phyloP scores from a whole-genome alignment of 1,284 basidiomycete genomes.

The Fistulina hepatica region DNA sequence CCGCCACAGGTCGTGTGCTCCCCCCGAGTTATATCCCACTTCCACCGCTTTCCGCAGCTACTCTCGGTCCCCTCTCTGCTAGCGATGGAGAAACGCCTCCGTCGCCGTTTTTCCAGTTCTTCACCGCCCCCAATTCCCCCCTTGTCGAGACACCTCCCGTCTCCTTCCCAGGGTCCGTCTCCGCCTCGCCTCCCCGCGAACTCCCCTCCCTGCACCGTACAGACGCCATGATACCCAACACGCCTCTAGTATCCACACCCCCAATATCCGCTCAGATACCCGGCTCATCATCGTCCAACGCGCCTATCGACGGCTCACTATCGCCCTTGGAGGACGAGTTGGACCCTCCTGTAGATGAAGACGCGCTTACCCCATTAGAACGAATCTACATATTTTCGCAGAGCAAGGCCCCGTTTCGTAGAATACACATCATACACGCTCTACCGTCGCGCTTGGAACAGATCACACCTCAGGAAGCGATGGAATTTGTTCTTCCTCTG shows the following conservation, averaged over 20 bases:
- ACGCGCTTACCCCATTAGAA: constrained; percentile 77
- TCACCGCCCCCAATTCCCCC: constrained; percentile 29
- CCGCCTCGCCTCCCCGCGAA: constrained; percentile 19
- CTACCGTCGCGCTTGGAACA: constrained; percentile 66
- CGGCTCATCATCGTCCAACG: constrained; percentile 10
- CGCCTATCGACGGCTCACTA: constrained; percentile 28
- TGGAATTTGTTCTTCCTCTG: constrained; percentile 89
- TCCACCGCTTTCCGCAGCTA: constrained; percentile 5
- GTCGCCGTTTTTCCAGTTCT: constrained; percentile 23
- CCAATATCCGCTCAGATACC: constrained; percentile 12
- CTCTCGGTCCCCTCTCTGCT: constrained; percentile 2
- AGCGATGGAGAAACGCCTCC: constrained; percentile 16
- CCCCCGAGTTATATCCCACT: constrained; percentile 16
- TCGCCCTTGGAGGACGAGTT: constrained; percentile 30
- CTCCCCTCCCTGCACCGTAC: constrained; percentile 11
- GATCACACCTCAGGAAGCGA: constrained; percentile 79
- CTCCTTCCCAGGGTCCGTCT: constrained; percentile 15
- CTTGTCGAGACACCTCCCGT: constrained; percentile 16
- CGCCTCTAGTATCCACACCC: constrained; percentile 9
- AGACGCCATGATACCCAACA: constrained; percentile 10
- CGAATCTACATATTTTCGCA: constrained; percentile 90
- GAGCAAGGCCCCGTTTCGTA: constrained; percentile 77
- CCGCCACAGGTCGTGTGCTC: constrained; percentile 11
- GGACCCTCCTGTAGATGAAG: constrained; percentile 54
- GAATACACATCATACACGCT: constrained; percentile 75